Conservation (phyloP, 2,329 filamentous ascomycete genomes). For the Monilinia fructigena region DNA sequence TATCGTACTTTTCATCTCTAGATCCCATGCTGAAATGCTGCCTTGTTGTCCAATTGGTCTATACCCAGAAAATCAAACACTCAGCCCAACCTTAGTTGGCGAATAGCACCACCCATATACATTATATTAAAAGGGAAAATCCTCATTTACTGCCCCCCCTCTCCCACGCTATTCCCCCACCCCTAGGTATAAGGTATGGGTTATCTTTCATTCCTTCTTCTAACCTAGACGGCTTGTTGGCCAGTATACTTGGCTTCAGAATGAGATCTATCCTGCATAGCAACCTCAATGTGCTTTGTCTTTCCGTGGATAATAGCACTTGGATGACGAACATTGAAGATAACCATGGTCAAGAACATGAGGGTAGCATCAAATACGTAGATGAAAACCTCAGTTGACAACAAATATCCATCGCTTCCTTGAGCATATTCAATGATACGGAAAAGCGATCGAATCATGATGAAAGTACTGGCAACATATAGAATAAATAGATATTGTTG, state of each 20-base stretch:
- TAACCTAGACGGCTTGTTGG: neutral
- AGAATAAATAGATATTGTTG: slow-evolving; percentile 44
- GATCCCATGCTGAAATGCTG: neutral
- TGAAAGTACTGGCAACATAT: slow-evolving; percentile 46
- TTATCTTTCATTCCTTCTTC: neutral
- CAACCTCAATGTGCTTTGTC: neutral
- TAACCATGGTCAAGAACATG: slow-evolving; percentile 44
- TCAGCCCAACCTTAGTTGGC: neutral
- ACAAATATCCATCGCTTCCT: slow-evolving; percentile 47
- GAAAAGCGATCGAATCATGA: slow-evolving; percentile 50
- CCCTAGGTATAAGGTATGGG: too few relatives aligned
- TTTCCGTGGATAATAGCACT: slow-evolving; percentile 15
- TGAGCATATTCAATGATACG: slow-evolving; percentile 50
- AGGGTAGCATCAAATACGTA: slow-evolving; percentile 49
- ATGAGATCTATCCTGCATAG: neutral
- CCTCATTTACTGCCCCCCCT: neutral
- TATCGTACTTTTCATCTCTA: neutral
- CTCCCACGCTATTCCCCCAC: neutral
- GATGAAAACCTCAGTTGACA: slow-evolving; percentile 46
- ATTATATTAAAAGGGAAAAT: neutral
- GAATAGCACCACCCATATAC: neutral
- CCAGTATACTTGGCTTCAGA: neutral
- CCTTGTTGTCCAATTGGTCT: neutral
- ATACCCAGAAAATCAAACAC: neutral
- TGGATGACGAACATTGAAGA: slow-evolving; percentile 43